Percentiles rank a stretch among this genome's conserved stretches.
These are phyloP conservation scores for Emmonsiellopsis sp. DNA, from an alignment of 2,329 filamentous ascomycete species.

Conservation along the genomic window DNA sequence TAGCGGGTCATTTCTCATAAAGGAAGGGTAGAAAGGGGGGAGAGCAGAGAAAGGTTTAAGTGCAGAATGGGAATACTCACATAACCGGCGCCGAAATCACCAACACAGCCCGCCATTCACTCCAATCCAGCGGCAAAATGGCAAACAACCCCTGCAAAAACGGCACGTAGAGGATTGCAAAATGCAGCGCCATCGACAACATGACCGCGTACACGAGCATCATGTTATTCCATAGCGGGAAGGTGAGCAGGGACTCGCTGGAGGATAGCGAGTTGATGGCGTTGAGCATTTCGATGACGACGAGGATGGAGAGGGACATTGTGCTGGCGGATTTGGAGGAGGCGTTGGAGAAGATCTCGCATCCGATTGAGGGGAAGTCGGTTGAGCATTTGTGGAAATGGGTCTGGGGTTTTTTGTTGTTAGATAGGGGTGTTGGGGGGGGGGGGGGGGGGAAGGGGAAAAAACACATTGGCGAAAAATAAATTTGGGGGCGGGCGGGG, in stretches of 20 bases:
- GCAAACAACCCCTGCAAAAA: slow-evolving; percentile 83
- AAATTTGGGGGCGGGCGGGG: no score
- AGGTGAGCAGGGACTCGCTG: slow-evolving; percentile 83
- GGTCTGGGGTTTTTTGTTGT: slow-evolving; percentile 31
- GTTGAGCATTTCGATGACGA: slow-evolving; percentile 99
- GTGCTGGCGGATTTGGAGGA: slow-evolving; percentile 86
- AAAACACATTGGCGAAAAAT: neutral
- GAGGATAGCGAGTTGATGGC: slow-evolving; percentile 96
- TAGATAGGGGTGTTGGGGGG: no score
- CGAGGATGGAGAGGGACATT: slow-evolving; percentile 79
- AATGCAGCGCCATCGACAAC: slow-evolving; percentile 90
- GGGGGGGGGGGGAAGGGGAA: no score
- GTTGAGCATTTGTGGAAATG: slow-evolving; percentile 90
- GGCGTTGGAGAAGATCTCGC: slow-evolving; percentile 80
- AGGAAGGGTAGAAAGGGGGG: neutral
- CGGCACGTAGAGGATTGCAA: slow-evolving; percentile 84
- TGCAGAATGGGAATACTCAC: slow-evolving; percentile 46
- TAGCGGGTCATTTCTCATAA: neutral
- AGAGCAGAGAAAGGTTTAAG: neutral
- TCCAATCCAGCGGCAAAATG: slow-evolving; percentile 75
- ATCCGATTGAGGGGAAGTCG: slow-evolving; percentile 81
- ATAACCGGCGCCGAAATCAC: slow-evolving; percentile 85
- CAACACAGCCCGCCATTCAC: slow-evolving; percentile 88
- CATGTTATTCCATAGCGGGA: slow-evolving; percentile 98
- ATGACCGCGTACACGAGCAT: slow-evolving; percentile 92